phyloP scores from a whole-genome alignment of 257 asterid species.

The Thymus mandschuricus region DNA sequence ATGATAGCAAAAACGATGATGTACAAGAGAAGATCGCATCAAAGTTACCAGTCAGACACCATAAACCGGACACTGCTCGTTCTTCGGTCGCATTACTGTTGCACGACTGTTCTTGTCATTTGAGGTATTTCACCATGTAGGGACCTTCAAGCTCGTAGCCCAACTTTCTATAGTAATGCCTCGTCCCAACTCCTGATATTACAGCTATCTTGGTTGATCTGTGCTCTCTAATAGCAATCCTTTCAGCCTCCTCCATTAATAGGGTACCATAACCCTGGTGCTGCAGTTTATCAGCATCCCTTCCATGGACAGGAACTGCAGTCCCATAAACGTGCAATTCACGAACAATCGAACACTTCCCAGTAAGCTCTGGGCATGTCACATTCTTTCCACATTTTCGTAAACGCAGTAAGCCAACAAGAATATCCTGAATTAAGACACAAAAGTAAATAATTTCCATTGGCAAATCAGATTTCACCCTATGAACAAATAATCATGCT shows the following conservation, averaged over 20 bases:
- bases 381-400: slow-evolving; percentile 83
- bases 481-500: background rate
- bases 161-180: slow-evolving; percentile 93
- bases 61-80: background rate
- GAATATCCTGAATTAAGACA: slow-evolving; percentile 74
- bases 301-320: slow-evolving; percentile 96
- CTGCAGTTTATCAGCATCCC: slow-evolving; percentile 91
- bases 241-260: slow-evolving; percentile 94
- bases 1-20: background rate
- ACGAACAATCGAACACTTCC: slow-evolving; percentile 92
- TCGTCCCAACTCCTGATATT: slow-evolving; percentile 95
- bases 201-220: slow-evolving; percentile 88
- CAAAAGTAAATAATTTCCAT: background rate
- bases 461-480: background rate
- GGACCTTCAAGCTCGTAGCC: slow-evolving; percentile 99
- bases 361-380: slow-evolving; percentile 84
- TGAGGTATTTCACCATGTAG: slow-evolving; percentile 87
- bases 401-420: slow-evolving; percentile 86
- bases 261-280: slow-evolving; percentile 97
- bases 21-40: background rate
- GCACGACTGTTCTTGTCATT: slow-evolving; percentile 1
- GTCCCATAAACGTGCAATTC: slow-evolving; percentile 98
- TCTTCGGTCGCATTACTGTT: background rate
- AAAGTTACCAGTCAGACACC: background rate
- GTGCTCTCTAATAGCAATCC: slow-evolving; percentile 79